phyloP scores from a whole-genome alignment of 257 asterid species.

The Nicotiana undulata region DNA sequence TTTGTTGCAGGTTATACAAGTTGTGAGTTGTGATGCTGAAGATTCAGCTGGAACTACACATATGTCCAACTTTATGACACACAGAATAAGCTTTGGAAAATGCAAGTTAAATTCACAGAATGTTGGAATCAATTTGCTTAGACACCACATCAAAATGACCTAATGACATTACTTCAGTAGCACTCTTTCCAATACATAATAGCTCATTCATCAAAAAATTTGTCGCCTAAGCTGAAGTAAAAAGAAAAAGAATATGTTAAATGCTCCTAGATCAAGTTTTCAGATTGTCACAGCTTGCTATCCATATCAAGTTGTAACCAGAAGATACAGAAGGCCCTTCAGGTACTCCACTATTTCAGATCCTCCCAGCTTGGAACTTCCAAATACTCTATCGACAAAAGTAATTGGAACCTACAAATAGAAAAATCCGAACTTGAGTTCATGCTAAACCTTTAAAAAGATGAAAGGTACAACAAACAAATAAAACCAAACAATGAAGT shows the following conservation, averaged over 20 bases:
- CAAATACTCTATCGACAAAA: constrained; percentile 89
- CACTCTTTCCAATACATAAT: not conserved
- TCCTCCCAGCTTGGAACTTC: constrained; percentile 94
- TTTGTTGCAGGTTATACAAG: not conserved
- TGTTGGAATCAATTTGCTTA: not conserved
- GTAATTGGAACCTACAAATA: constrained; percentile 76
- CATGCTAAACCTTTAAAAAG: not conserved
- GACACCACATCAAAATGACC: not conserved
- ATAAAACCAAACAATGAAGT: not conserved
- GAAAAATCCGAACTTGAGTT: not conserved
- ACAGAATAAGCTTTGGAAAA: not conserved
- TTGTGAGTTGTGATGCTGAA: not conserved
- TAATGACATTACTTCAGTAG: not conserved
- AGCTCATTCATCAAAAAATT: not conserved
- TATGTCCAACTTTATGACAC: not conserved
- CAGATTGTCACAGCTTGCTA: constrained; percentile 1
- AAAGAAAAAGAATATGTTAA: not conserved
- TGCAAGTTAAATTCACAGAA: not conserved
- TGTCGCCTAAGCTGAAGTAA: not conserved
- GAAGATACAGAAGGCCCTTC: constrained; percentile 82
- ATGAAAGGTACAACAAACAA: not conserved
- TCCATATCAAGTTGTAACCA: constrained; percentile 59
- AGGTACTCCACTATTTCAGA: constrained; percentile 91
- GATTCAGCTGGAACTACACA: not conserved
- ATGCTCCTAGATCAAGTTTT: not conserved